A percentile compares a stretch with the other conserved stretches of the same genome.
Evolutionary conservation across 352 stramenopile genomes (phyloP).

Genomic region (Globisporangium acanthophoron): DNA sequence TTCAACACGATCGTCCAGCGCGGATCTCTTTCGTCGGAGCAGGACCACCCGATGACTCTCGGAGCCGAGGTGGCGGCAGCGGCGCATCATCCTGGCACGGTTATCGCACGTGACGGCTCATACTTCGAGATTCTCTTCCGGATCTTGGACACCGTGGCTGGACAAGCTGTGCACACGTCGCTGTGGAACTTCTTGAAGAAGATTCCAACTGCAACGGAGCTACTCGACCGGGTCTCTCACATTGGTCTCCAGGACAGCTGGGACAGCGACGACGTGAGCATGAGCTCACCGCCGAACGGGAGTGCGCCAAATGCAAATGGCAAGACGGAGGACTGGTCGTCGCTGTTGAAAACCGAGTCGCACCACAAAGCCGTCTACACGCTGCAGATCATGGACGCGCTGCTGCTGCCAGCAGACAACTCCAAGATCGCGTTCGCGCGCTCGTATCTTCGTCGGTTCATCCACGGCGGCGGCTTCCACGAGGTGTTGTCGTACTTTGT

Average conservation of each 20-base stretch:
- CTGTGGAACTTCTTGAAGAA: constrained; percentile 82
- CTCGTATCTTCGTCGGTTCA: constrained; percentile 66
- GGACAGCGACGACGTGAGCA: constrained; percentile 34
- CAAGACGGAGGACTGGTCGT: constrained; percentile 53
- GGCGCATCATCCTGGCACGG: constrained; percentile 43
- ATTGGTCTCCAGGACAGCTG: constrained; percentile 30
- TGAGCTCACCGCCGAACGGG: constrained; percentile 19
- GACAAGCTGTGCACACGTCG: constrained; percentile 55
- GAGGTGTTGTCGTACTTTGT: constrained; percentile 85
- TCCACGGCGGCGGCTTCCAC: constrained; percentile 70
- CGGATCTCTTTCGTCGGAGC: constrained; percentile 24
- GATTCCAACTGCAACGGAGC: constrained; percentile 66
- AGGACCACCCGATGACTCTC: constrained; percentile 30
- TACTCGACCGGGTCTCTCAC: constrained; percentile 57
- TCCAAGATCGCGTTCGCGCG: constrained; percentile 52
- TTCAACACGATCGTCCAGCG: constrained; percentile 80
- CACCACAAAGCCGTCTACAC: constrained; percentile 84
- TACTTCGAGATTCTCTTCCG: constrained; percentile 86
- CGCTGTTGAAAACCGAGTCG: constrained; percentile 60
- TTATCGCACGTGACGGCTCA: constrained; percentile 57
- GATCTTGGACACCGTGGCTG: constrained; percentile 62
- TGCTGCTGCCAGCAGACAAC: constrained; percentile 66
- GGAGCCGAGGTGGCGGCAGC: constrained; percentile 10
- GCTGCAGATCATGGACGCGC: constrained; percentile 82
- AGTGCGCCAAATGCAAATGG: constrained; percentile 1